Conservation (phyloP, 805 yeast species). For the Candida odintsovae region DNA sequence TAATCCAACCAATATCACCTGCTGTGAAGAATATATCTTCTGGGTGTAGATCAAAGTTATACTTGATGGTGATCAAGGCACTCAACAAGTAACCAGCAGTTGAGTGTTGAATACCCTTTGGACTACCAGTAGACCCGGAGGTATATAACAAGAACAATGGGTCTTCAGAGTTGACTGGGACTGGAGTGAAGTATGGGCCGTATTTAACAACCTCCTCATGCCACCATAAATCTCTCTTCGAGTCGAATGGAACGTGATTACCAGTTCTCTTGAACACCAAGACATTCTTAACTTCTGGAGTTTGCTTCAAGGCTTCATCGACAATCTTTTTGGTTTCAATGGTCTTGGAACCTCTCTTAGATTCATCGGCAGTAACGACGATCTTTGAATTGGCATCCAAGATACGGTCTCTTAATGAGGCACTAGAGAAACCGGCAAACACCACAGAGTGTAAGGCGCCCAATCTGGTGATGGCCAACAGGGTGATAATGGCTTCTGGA, state of each 20-base stretch:
- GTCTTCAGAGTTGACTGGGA: slow-evolving; percentile 73
- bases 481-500: slow-evolving; percentile 69
- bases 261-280: slow-evolving; percentile 74
- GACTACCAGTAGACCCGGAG: slow-evolving; percentile 85
- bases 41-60: slow-evolving; percentile 69
- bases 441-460: slow-evolving; percentile 85
- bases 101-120: slow-evolving; percentile 79
- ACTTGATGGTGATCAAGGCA: slow-evolving; percentile 68
- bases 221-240: slow-evolving; percentile 72
- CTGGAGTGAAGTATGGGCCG: slow-evolving; percentile 67
- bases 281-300: slow-evolving; percentile 65
- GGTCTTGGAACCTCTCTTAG: slow-evolving; percentile 77
- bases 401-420: slow-evolving; percentile 86
- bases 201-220: slow-evolving; percentile 61
- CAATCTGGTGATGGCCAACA: slow-evolving; percentile 72
- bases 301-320: slow-evolving; percentile 66
- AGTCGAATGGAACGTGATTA: slow-evolving; percentile 40
- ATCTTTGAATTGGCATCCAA: slow-evolving; percentile 71
- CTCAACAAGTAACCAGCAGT: slow-evolving; percentile 78
- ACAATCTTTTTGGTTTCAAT: slow-evolving; percentile 77
- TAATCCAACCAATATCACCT: slow-evolving; percentile 90
- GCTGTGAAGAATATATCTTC: slow-evolving; percentile 78
- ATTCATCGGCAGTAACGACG: slow-evolving; percentile 77
- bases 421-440: slow-evolving; percentile 86
- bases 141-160: slow-evolving; percentile 77